Evolutionary conservation across 2,329 filamentous ascomycete genomes (phyloP), one percentile per base, ranked within the genome.

Genomic region (Mycogone perniciosa): DNA sequence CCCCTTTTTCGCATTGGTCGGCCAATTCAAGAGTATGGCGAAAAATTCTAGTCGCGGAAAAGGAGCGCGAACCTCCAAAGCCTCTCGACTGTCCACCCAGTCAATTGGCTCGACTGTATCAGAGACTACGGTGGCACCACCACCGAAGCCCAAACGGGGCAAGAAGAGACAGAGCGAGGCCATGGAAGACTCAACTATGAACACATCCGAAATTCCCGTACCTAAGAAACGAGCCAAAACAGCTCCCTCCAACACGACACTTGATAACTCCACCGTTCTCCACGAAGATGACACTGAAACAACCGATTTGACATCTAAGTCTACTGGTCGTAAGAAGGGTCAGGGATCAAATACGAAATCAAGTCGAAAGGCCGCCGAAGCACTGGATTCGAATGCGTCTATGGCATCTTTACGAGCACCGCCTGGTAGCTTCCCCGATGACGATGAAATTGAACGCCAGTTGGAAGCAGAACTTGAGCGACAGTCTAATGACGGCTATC

Each of bases 1-100:
- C 64, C 76, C 82, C 10, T 97, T 95, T 71, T 97, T 97, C 63
- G 70, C 74, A 1, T 79, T 95, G 30, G 76, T 79, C 29, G 80
- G 74, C 61, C 76, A 77, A 60, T 71, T 80, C 61, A 76, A 72
- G 58, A 65, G 70, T 31, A 61, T 71, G 33, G 72, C 78, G 30
- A 86, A 86, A 70, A 78, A 80, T 56, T 66, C 76, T 8, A 65
- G 66, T 44, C 76, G 62, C 71, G 76, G 67, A 72, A 86, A 75
- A 64, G 70, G 62, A 66, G 79, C 68, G 10, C 71, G 77, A 55
- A 67, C 75, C 41, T 93, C 89, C 26, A 91, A 89, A 64, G 75
- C 77, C 7, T 88, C 87, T 4, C 80, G 88, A 33, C 64, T 80
- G 10, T 86, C 83, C 1, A 69, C 72, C 5, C 81, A 84, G 56